Evolutionary conservation across 371 early-diverging fungal species (phyloP).

Genomic region (Enterospora canceri): DNA sequence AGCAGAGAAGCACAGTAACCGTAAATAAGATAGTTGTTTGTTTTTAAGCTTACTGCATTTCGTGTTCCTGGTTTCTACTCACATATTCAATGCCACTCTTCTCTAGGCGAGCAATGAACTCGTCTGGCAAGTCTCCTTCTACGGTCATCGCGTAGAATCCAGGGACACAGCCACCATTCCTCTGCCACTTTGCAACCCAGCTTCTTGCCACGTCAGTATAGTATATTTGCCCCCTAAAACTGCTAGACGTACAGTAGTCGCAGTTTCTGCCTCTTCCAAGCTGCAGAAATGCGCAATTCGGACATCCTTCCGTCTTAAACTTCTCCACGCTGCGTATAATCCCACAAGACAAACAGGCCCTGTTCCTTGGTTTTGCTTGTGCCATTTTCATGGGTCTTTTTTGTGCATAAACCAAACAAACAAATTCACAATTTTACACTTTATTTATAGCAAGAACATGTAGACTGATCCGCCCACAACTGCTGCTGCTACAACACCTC

Average conservation of each 20-base stretch:
- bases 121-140: constrained; percentile 52
- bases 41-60: too few species aligned
- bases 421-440: not conserved
- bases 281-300: constrained; percentile 45
- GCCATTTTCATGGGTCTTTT: too few species aligned
- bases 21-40: too few species aligned
- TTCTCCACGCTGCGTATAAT: constrained; percentile 27
- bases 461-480: not conserved
- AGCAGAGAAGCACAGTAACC: too few species aligned
- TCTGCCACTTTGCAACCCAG: constrained; percentile 58
- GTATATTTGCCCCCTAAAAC: constrained; percentile 46
- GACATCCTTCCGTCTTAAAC: constrained; percentile 54
- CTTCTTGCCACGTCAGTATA: constrained; percentile 37
- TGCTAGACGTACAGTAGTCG: constrained; percentile 31
- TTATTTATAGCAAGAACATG: not conserved
- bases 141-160: constrained; percentile 56
- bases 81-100: constrained; percentile 44
- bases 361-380: too few species aligned
- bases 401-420: not conserved
- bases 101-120: constrained; percentile 47
- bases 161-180: constrained; percentile 32
- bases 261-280: constrained; percentile 42
- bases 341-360: constrained; percentile 54
- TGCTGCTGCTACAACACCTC: not conserved
- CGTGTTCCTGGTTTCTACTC: constrained; percentile 47